Conservation (phyloP, 1,284 basidiomycete species). For the Cryptococcus jaspeensis region DNA sequence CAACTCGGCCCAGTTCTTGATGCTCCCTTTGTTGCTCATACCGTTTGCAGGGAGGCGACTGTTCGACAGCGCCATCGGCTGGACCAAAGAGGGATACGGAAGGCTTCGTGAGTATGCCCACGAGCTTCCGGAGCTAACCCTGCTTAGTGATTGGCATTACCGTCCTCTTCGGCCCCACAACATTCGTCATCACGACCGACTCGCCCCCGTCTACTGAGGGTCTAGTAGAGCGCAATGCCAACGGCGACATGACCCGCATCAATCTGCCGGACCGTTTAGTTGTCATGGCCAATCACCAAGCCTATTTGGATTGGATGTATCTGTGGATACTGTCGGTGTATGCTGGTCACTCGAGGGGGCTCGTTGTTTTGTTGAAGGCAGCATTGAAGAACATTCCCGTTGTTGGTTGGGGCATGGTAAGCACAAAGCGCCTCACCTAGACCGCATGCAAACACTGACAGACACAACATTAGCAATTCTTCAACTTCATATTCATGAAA, state of each 20-base stretch:
- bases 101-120: constrained; percentile 60
- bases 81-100: constrained; percentile 80
- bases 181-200: constrained; percentile 63
- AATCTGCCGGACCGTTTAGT: constrained; percentile 74
- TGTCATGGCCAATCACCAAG: constrained; percentile 77
- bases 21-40: constrained; percentile 58
- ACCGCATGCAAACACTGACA: background rate
- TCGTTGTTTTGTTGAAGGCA: constrained; percentile 87
- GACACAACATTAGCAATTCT: constrained; percentile 65
- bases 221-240: constrained; percentile 57
- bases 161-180: constrained; percentile 82
- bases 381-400: constrained; percentile 84
- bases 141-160: constrained; percentile 41
- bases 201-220: constrained; percentile 29
- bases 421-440: too few species aligned
- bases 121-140: constrained; percentile 7
- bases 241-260: constrained; percentile 62
- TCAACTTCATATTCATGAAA: constrained; percentile 82
- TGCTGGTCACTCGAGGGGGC: constrained; percentile 61
- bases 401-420: constrained; percentile 73
- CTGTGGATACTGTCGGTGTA: constrained; percentile 83
- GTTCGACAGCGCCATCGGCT: constrained; percentile 68
- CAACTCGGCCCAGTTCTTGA: constrained; percentile 67
- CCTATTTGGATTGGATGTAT: constrained; percentile 85
- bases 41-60: constrained; percentile 50